A percentile compares a stretch with the other conserved stretches of the same genome.
These are phyloP conservation scores for Aureobasidium sp. DNA, from an alignment of 2,329 filamentous ascomycete species.

Conservation along the genomic window DNA sequence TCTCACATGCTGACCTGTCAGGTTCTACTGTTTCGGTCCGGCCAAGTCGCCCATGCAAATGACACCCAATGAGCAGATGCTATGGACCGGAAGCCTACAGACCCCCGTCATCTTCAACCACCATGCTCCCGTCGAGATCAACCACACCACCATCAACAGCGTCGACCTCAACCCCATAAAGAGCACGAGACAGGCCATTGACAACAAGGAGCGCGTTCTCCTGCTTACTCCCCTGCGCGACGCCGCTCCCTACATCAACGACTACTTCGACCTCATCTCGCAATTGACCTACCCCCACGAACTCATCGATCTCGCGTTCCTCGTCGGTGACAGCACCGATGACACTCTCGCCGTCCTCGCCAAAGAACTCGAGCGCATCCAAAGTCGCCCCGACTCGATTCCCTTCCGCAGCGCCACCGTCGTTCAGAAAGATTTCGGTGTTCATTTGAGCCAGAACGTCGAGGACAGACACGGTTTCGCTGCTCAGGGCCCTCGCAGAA, in stretches of 20 bases:
- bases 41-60: conserved; percentile 94
- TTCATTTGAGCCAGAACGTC: conserved; percentile 66
- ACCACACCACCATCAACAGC: conserved; percentile 67
- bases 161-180: conserved; percentile 78
- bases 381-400: conserved; percentile 65
- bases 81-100: conserved; percentile 81
- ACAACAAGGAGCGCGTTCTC: conserved; percentile 79
- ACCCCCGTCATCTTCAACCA: conserved; percentile 96
- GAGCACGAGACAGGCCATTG: conserved; percentile 68
- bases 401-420: conserved; percentile 81
- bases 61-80: conserved; percentile 78
- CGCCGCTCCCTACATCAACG: conserved; percentile 69
- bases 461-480: conserved; percentile 76
- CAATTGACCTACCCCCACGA: conserved; percentile 90
- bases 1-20: conserved; percentile 32
- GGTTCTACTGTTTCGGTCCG: conserved; percentile 96
- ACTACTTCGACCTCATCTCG: conserved; percentile 88
- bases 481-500: conserved; percentile 82
- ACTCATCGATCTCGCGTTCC: conserved; percentile 88
- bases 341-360: conserved; percentile 84
- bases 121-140: conserved; percentile 78
- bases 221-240: conserved; percentile 91
- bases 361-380: conserved; percentile 78
- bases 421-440: conserved; percentile 85
- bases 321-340: conserved; percentile 85